Evolutionary conservation across 805 yeast species (phyloP), one percentile per base, ranked within the genome.

Genomic region (Candida anglica): DNA sequence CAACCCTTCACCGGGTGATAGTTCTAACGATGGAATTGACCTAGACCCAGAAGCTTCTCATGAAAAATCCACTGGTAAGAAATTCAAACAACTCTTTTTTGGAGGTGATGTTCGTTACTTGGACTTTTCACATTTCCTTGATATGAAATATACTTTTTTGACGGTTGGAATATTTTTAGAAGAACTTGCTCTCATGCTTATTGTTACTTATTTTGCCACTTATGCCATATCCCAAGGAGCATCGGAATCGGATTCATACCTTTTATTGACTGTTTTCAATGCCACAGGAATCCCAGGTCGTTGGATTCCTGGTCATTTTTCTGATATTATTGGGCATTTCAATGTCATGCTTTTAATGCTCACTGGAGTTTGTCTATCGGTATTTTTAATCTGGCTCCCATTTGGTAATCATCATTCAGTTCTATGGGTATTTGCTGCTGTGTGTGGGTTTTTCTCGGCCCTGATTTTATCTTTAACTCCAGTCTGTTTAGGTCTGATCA

Each of bases 401-500:
- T 72, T 79, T 36, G 87, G 86, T 0, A 37, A 50, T 6, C 43
- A 52, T 32, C 35, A 61, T 19, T 56, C 55, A 2, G 70, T 64
- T 0, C 54, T 80, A 33, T 72, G 75, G 42, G 64, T 66, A 0
- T 82, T 79, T 51, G 60, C 79, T 6, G 71, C 65, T 0, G 32
- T 72, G 3, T 75, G 71, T 47, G 88, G 88, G 0, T 74, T 79
- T 44, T 68, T 72, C 37, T 65, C 75, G 20, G 79, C 86, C 3
- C 73, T 83, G 14, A 75, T 82, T 4, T 59, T 84, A 27, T 70
- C 85, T 0, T 48, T 83, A 32, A 73, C 83, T 0, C 87, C 91
- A 0, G 79, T 77, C 3, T 81, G 89, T 40, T 69, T 81, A n/a
- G 74, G 84, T 0, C 73, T 74, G 29, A 75, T 84, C 19, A 73